Evolutionary conservation across 2,329 filamentous ascomycete species (phyloP), one percentile per base, ranked within the genome.

Genomic region (Cercospora sesami): DNA sequence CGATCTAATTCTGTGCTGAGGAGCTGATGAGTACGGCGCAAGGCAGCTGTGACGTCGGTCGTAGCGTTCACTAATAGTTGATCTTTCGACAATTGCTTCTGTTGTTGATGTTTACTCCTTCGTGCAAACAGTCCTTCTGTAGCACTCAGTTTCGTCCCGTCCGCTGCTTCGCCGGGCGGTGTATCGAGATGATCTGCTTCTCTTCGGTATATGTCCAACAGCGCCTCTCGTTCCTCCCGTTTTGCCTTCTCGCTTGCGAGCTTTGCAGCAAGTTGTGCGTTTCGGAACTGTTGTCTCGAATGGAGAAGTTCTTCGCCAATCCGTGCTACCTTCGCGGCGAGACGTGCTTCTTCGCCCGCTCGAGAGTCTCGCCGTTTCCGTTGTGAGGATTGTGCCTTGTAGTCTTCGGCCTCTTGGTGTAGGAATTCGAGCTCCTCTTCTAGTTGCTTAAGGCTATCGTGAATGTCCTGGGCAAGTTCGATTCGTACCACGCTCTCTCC

Each of bases 351-450:
- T 60, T 75, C 89, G 67, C 63, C 57, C 39, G 63, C 51, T 42
- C 39, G 21, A 1, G 78, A 66, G 65, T 78, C 51, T 64, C 77
- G 60, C 77, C 72, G 61, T 77, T 76, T 21, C 73, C 83, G 3
- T 83, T 78, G 67, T 8, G 55, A 63, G 9, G 59, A 53, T 26
- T 62, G 59, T 10, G 62, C 67, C 39, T 86, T 83, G 28, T 93
- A 80, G 74, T 92, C 92, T 69, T 91, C 86, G 30, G 92, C 85
- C 75, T 97, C 93, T 77, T 95, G 92, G 59, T 84, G 84, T 36
- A 97, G 77, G 18, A 95, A 80, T 78, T 96, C 94, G 71, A 95
- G 86, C 68, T 96, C 92, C 70, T 96, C 92, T 74, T 96, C 90
- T 60, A 91, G 87, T 66, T 91, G 89, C 73, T 92, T 90, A 69